Evolutionary conservation across 768 basidiomycete species (phyloP), one percentile per base, ranked within the genome.

Genomic region (Calocybe cyanea): DNA sequence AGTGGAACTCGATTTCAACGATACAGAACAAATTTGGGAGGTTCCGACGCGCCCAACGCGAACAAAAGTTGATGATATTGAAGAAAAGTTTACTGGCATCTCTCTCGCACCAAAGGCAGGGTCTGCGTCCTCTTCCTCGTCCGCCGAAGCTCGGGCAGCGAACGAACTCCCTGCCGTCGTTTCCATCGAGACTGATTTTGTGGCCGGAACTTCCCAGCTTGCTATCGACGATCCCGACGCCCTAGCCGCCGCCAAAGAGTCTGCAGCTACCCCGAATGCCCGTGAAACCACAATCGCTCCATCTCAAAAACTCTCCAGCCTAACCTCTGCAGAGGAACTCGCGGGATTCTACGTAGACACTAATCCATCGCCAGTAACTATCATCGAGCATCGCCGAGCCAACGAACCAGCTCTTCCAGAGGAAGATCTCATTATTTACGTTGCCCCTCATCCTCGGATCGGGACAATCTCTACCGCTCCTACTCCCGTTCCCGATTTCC

Each of bases 391-490:
- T 36, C 25, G 58, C 17, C 41, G 43, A 24, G 37, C 50, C 9
- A 45, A 47, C 10, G 40, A 52, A 31, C 38, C 54, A n/a, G 53
- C 57, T 21, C 52, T 53, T 7, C 63, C 65, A 10, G 71, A 70
- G 21, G 83, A 85, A 15, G 87, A 90, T 45, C 58, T 77, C 3
- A 88, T 90, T 44, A 86, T 90, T 8, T 89, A 89, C 56, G 81
- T 80, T 19, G 85, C 86, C 0, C 87, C 87, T 0, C 77, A 85
- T 56, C 87, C 86, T 4, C 77, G 83, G 1, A 54, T 59, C 1
- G 38, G 56, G 21, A 11, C 25, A 28, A 11, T 28, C 25, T 28
- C 5, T 28, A 28, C 25, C 25, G 11, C 25, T 28, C 11, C 25
- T 28, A 47, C 50, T 20, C 44, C 35, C 4, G 49, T 46, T 14